Evolutionary conservation across 1,284 basidiomycete genomes (phyloP).

Genomic region (Ceratobasidium sp.): DNA sequence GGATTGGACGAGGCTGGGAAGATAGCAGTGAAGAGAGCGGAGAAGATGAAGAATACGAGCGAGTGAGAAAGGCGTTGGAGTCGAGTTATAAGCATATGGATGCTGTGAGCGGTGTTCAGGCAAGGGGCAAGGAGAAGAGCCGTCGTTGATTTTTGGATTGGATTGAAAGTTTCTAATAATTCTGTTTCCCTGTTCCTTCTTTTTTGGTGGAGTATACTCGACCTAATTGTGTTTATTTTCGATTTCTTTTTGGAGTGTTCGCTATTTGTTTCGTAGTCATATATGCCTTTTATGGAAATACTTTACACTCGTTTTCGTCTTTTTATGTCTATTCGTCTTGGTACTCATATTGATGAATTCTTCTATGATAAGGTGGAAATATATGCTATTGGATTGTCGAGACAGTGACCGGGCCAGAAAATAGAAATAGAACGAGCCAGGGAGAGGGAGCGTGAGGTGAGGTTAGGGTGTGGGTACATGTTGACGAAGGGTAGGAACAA

Average conservation of each 20-base stretch:
- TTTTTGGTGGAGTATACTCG: not conserved
- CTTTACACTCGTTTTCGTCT: constrained; percentile 1
- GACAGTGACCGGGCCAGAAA: no score
- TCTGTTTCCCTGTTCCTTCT: not conserved
- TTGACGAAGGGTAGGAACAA: no score
- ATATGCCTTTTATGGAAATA: not conserved
- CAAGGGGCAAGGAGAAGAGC: not conserved
- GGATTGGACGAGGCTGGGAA: constrained; percentile 57
- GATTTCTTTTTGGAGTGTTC: not conserved
- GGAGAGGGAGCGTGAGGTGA: no score
- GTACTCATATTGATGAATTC: not conserved
- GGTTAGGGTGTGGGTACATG: no score
- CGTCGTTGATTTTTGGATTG: not conserved
- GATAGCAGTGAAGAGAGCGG: constrained; percentile 69
- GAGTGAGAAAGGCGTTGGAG: constrained; percentile 61
- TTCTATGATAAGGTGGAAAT: constrained; percentile 1
- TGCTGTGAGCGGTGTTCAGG: not conserved
- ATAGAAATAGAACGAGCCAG: no score
- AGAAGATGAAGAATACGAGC: constrained; percentile 67
- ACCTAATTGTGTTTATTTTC: not conserved
- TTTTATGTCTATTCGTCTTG: not conserved
- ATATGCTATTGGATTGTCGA: constrained; percentile 1
- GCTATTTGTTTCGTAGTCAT: not conserved
- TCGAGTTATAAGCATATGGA: constrained; percentile 35
- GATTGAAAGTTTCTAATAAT: not conserved